Evolutionary conservation across 1,139 yeast species (phyloP).

Genomic region (Tardiomyces depauwii): DNA sequence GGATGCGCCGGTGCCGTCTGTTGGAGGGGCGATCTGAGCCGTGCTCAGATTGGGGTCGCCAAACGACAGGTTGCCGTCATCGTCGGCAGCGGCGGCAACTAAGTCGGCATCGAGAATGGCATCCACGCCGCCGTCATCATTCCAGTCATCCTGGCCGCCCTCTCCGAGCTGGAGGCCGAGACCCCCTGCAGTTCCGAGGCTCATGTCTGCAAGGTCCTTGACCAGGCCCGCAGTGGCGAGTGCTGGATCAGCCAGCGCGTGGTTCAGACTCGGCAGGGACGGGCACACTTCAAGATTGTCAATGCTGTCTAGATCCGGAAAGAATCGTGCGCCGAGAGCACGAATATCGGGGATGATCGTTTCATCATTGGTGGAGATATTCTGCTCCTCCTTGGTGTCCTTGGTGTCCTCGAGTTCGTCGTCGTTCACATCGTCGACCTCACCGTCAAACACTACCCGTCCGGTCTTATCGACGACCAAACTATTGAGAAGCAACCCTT

Average conservation of each 20-base stretch:
- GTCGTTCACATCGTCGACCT: slow-evolving; percentile 15
- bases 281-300: slow-evolving; percentile 45
- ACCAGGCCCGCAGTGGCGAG: slow-evolving; percentile 10
- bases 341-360: not conserved
- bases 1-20: slow-evolving; percentile 5
- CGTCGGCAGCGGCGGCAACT: not conserved
- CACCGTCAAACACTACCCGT: slow-evolving; percentile 50
- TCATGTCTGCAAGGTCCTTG: slow-evolving; percentile 9
- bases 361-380: not conserved
- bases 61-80: not conserved
- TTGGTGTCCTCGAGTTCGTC: slow-evolving; percentile 12
- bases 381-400: slow-evolving; percentile 4
- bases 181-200: slow-evolving; percentile 12
- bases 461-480: slow-evolving; percentile 48
- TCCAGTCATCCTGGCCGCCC: slow-evolving; percentile 7
- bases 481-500: slow-evolving; percentile 65
- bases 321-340: not conserved
- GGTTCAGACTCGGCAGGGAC: slow-evolving; percentile 44
- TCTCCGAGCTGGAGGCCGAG: slow-evolving; percentile 9
- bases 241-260: slow-evolving; percentile 42
- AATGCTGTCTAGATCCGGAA: slow-evolving; percentile 16
- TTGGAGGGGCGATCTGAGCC: not conserved
- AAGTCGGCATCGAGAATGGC: not conserved
- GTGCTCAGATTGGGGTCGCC: not conserved
- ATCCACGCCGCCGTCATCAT: slow-evolving; percentile 6